A percentile compares a stretch with the other conserved stretches of the same genome.
These are phyloP conservation scores for Scutellaria baicalensis DNA, from an alignment of 257 asterid species.

Conservation along the genomic window DNA sequence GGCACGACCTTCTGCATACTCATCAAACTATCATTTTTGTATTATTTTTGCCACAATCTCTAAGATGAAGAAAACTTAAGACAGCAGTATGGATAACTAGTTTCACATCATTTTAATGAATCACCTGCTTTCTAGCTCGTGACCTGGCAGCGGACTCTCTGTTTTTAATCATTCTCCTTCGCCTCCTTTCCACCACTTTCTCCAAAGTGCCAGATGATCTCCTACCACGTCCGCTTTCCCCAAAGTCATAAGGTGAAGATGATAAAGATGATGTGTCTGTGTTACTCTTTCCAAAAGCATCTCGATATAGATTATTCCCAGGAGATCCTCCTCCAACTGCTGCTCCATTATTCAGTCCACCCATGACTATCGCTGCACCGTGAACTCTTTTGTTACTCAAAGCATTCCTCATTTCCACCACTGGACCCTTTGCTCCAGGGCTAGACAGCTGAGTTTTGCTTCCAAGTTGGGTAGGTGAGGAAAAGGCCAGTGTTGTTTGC, in stretches of 20 bases:
- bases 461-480: slow-evolving; percentile 48
- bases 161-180: slow-evolving; percentile 57
- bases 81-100: neutral
- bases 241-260: slow-evolving; percentile 60
- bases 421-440: slow-evolving; percentile 33
- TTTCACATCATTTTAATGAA: slow-evolving; percentile 5
- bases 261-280: slow-evolving; percentile 45
- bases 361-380: slow-evolving; percentile 35
- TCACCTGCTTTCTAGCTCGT: slow-evolving; percentile 86
- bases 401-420: slow-evolving; percentile 36
- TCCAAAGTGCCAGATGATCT: slow-evolving; percentile 41
- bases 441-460: slow-evolving; percentile 37
- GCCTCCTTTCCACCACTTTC: slow-evolving; percentile 60
- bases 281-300: slow-evolving; percentile 32
- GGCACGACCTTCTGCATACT: neutral
- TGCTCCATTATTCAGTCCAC: slow-evolving; percentile 43
- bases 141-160: slow-evolving; percentile 66
- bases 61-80: neutral
- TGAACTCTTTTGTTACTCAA: slow-evolving; percentile 27
- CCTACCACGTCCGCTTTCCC: slow-evolving; percentile 43
- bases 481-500: slow-evolving; percentile 54
- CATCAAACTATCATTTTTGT: neutral
- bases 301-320: slow-evolving; percentile 42
- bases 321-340: slow-evolving; percentile 50
- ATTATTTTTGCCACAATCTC: neutral